Evolutionary conservation across 441 rosid species (phyloP), one percentile per base, ranked within the genome.

Genomic region (Macaranga tanarius): DNA sequence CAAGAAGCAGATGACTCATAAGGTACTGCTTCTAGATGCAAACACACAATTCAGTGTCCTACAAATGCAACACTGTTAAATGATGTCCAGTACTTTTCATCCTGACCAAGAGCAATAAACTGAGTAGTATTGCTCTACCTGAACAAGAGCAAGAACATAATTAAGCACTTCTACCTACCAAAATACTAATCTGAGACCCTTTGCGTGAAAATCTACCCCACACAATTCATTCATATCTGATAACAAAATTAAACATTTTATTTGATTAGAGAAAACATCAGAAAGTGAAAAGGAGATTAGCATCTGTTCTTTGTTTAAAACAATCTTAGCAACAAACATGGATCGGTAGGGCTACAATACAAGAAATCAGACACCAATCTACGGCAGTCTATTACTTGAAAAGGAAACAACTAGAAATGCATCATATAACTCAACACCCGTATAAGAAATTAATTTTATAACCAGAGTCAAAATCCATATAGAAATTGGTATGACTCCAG

Each of bases 71-170:
- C 51, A 69, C 22, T 10, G 22, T 3, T 7, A 42, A 26, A 72
- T 34, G 3, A 22, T 22, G 40, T 9, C 34, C 20, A 10, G 11
- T 3, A 26, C 44, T 20, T 51, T 34, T 57, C 40, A 23, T 2
- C 44, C 26, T 2, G 5, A 70, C 25, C 48, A 51, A 62, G 23
- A 38, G 47, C 34, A 71, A 13, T 34, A 34, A 34, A 34, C 38
- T 34, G 34, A 31, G 34, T 34, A 16, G 17, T 3, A 26, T n/a
- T 20, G 61, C 15, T 44, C 40, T 23, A 12, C 56, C 26, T 2
- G 5, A 70, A 42, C 48, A 51, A 62, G 19, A 38, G 47, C 48
- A 71, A n/a, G 12, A 50, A 48, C 74, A 58, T 67, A 12, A 60
- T 28, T 48, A n/a, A 50, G 22, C 7, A 20, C 25, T 31, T 67